Base-by-base conservation (phyloP, 2,329 filamentous ascomycete species). In the Chaetomiaceae sp. region DNA sequence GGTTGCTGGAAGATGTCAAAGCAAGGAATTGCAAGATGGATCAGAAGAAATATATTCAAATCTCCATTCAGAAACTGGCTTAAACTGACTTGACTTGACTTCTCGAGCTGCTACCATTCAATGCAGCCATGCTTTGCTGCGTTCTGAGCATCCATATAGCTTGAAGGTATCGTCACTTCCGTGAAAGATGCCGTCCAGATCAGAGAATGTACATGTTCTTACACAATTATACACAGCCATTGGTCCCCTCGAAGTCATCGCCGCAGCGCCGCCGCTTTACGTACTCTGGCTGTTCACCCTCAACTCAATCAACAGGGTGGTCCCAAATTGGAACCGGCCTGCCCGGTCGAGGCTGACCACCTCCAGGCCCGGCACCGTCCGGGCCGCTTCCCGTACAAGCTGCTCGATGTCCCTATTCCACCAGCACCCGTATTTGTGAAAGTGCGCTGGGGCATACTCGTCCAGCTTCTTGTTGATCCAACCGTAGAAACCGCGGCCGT, bases 351-450 rank as follows among this genome's bases (percentile, higher is more conserved):
- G 59, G 51, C 68, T 65, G 35, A 82, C 70, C 33, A 83, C 65
- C 59, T 81, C 74, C 40, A 84, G 64, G 2, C 78, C 77, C 0
- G 75, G 75, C 3, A 75, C 67, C 40, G 60, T 59, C 41, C 56
- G 51, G 17, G 66, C 66, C 24, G 77, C 79, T 49, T 72, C 68
- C 43, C 69, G 64, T 8, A 83, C 71, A 24, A 83, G 68, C 27
- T 58, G 64, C 56, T 75, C 73, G 49, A 84, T 74, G 57, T 83
- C 79, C 42, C 80, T 68, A 63, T 84, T 84, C 79, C 79, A 83
- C 80, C 80, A 83, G 65, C 80, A 84, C 3, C 80, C 80, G 57
- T 78, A 83, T 55, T 74, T 72, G 18, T 68, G 65, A 48, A 80
- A 81, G 57, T 83, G 80, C 18, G 65, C 63, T 14, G 64, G 62